A percentile compares a stretch with the other conserved stretches of the same genome.
These are phyloP conservation scores for Trichoderma guizhouense DNA, from an alignment of 2,329 filamentous ascomycete genomes.

Conservation along the genomic window DNA sequence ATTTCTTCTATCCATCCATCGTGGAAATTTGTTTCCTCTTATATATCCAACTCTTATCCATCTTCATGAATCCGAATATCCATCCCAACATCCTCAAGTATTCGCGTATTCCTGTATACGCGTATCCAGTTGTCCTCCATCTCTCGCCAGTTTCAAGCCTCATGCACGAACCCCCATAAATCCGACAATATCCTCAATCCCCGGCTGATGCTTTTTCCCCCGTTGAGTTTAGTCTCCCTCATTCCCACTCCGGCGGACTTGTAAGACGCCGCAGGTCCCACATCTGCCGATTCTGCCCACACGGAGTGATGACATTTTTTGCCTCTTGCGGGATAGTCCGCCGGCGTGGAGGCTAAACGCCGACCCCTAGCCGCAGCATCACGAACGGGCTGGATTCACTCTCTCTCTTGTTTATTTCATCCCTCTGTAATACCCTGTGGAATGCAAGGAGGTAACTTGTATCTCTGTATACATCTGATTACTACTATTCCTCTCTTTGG, in stretches of 20 bases:
- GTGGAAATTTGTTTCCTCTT: not conserved
- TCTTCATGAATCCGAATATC: not conserved
- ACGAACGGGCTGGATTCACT: not conserved
- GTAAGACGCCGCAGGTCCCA: not conserved
- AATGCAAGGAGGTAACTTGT: not conserved
- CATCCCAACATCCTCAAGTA: not conserved
- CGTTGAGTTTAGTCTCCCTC: not conserved
- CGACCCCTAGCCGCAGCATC: not conserved
- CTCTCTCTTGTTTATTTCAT: not conserved
- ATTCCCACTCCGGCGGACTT: not conserved
- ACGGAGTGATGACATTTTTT: slow-evolving; percentile 2
- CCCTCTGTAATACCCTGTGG: not conserved
- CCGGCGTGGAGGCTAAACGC: not conserved
- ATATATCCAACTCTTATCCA: not conserved
- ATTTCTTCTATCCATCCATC: not conserved
- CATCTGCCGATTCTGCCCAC: not conserved
- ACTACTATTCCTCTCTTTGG: not conserved
- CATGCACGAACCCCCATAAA: not conserved
- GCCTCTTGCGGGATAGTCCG: not conserved
- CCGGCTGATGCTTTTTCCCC: slow-evolving; percentile 6
- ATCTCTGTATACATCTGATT: not conserved
- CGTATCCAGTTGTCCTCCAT: not conserved
- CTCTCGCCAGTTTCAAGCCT: not conserved
- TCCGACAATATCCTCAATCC: slow-evolving; percentile 1
- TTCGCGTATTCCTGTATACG: not conserved